Evolutionary conservation across 129 eudicot species (phyloP), one percentile per base, ranked within the genome.

Genomic region (Dittrichia graveolens): DNA sequence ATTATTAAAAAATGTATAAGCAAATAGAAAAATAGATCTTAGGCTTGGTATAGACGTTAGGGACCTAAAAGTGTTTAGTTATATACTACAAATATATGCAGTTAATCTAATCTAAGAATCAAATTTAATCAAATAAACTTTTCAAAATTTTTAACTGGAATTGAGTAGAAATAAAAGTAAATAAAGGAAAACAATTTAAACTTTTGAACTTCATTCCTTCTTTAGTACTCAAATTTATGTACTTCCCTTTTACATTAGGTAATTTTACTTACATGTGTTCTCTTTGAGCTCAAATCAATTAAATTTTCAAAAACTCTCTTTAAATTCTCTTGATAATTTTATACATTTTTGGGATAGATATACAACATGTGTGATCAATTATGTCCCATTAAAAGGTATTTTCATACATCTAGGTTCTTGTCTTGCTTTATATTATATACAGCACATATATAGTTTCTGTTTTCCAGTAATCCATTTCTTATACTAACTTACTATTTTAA

Each of bases 181-280:
- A 15, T 52, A 69, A 69, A 69, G 74, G 8, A 67, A 52, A 24
- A 16, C 65, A 9, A 68, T 61, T 31, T 67, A 54, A 68, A 47
- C 42, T 67, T 35, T 24, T 46, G 34, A 67, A 47, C 72, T 47
- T 34, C 19, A 18, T 54, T 10, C 60, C 16, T 15, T 19, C 16
- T 61, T 6, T 39, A 61, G 5, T 39, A 37, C 67, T 8, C 52
- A 41, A 44, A 10, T 41, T 31, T 69, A 69, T 69, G 52, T 19
- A 11, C 54, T 54, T 70, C 31, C 54, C 75, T 54, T 68, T 18
- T 12, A 70, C 65, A 70, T 10, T 45, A 70, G 54, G 65, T 43
- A 70, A 2, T 43, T 9, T 53, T 70, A 69, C 75, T 54, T 54
- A n/a, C 54, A 70, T 38, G 42, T 70, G 18, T 69, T 54, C 75